Base-by-base conservation (phyloP, 208 protist genomes). In the Acanthamoeba royreba region DNA sequence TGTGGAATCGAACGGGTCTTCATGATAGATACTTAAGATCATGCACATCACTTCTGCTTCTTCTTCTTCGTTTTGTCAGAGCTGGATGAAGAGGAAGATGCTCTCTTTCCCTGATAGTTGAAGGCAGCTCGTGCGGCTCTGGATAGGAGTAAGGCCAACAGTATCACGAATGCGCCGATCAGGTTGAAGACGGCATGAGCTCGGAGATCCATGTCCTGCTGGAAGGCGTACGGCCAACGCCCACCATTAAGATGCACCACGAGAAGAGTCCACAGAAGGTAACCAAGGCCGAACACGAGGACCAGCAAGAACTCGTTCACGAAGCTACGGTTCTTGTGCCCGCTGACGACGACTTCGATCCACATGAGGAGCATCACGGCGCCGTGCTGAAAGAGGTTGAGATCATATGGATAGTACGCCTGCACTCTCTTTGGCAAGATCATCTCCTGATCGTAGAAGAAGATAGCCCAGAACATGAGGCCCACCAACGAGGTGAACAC, bases 371-470 rank as follows among this genome's bases (percentile, higher is more conserved):
- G 9, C 45, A 58, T 61, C 25, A 58, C 47, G 45, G 47, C 77
- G 42, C 77, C 77, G 31, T 87, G 77, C 7, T 87, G 77, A 45
- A 87, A 87, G 77, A 53, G 42, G 77, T 87, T 87, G 38, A 87
- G 77, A 45, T 87, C 77, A 22, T 49, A 45, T 45, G 77, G 77
- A 28, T 87, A 87, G 47, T 42, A 61, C 43, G 9, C 8, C 45
- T 87, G 45, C 40, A 87, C 45, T 11, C 47, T n/a, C 13, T 17
- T 25, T 5, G 45, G 45, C 25, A 87, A 15, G 77, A 87, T 87
- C n/a, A 87, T 38, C 77, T 87, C 77, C 42, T 58, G 77, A 45
- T 87, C 77, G 77, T 87, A 87, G 77, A 87, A 58, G 31, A 87
- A 87, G 77, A 87, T 19, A 13, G 43, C 77, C 77, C 77, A 87